A percentile compares a stretch with the other conserved stretches of the same genome.
Conservation (phyloP, 441 rosid genomes). For the Adansonia grandidieri region DNA sequence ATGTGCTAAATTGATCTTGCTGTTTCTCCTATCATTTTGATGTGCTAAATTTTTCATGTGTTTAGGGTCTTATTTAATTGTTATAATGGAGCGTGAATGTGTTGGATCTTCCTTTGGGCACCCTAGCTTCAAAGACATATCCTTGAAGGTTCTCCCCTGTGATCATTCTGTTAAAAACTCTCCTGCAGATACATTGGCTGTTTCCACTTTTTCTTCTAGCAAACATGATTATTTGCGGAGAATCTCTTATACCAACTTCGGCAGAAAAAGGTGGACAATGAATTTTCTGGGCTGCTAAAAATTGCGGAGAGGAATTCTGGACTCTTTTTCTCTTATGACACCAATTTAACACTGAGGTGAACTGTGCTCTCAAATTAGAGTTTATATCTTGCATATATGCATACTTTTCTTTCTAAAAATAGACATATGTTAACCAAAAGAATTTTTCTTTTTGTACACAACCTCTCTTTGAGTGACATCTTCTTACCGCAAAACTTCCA, state of each 20-base stretch:
- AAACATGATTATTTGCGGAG: neutral
- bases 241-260: neutral
- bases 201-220: neutral
- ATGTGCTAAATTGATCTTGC: constrained; percentile 2
- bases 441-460: too few relatives aligned
- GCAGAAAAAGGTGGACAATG: constrained; percentile 63
- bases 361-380: neutral
- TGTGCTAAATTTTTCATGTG: neutral
- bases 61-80: constrained; percentile 84
- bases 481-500: neutral
- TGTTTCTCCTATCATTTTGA: neutral
- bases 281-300: constrained; percentile 55
- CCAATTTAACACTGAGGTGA: constrained; percentile 90
- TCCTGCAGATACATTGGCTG: neutral
- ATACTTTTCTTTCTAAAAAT: neutral
- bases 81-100: constrained; percentile 71
- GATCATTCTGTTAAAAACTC: constrained; percentile 28
- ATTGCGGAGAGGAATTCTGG: constrained; percentile 49
- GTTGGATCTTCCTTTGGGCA: constrained; percentile 81
- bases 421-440: too few relatives aligned
- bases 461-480: neutral
- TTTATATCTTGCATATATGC: neutral
- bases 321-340: constrained; percentile 83
- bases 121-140: constrained; percentile 72
- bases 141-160: constrained; percentile 69